Evolutionary conservation across 2,329 filamentous ascomycete species (phyloP).

Genomic region (Ceratocystis eucalypticola): DNA sequence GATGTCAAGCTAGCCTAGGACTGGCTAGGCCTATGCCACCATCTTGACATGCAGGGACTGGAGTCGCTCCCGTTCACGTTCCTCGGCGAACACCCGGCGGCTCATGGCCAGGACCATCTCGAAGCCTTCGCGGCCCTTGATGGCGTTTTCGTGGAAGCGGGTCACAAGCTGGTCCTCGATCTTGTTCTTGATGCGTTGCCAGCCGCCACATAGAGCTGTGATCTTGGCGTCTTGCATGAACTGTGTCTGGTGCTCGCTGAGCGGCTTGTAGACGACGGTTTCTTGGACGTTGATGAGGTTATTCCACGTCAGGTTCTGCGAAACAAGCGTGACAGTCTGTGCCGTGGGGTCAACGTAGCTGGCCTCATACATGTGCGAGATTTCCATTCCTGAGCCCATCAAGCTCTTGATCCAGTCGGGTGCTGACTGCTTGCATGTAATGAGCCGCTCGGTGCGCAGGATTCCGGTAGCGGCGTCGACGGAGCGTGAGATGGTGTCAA

Average conservation of each 20-base stretch:
- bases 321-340: slow-evolving; percentile 92
- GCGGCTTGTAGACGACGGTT: slow-evolving; percentile 72
- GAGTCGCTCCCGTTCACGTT: slow-evolving; percentile 49
- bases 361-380: slow-evolving; percentile 84
- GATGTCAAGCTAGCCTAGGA: neutral
- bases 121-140: slow-evolving; percentile 83
- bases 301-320: slow-evolving; percentile 83
- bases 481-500: slow-evolving; percentile 72
- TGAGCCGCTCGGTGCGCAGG: slow-evolving; percentile 48
- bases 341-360: slow-evolving; percentile 77
- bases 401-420: slow-evolving; percentile 71
- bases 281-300: slow-evolving; percentile 87
- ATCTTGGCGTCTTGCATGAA: slow-evolving; percentile 87
- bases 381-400: slow-evolving; percentile 59
- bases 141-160: slow-evolving; percentile 81
- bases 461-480: slow-evolving; percentile 45
- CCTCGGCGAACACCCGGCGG: slow-evolving; percentile 78
- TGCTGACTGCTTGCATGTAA: slow-evolving; percentile 48
- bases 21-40: neutral
- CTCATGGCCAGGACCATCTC: slow-evolving; percentile 92
- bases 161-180: slow-evolving; percentile 87
- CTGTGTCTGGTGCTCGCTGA: slow-evolving; percentile 47
- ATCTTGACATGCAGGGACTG: slow-evolving; percentile 3
- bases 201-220: slow-evolving; percentile 86
- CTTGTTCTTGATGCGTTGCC: slow-evolving; percentile 92